Evolutionary conservation across 2,329 filamentous ascomycete genomes (phyloP).

Genomic region (Diatrype stigma): DNA sequence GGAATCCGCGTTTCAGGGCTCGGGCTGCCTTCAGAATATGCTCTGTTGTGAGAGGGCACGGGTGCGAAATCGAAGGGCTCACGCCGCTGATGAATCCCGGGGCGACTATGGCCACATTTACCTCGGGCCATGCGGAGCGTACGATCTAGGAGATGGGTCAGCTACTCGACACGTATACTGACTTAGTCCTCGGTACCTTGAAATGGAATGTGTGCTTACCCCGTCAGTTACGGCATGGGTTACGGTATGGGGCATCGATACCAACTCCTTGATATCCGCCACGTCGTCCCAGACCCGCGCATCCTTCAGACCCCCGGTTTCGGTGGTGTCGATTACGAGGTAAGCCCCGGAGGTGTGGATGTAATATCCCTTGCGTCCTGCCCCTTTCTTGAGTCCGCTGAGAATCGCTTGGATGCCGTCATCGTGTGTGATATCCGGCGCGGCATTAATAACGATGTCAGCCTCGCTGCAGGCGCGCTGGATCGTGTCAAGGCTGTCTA

Average conservation of each 20-base stretch:
- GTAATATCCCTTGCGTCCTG: slow-evolving; percentile 4
- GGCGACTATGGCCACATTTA: slow-evolving; percentile 16
- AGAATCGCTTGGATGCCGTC: slow-evolving; percentile 7
- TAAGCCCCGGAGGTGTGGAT: slow-evolving; percentile 16
- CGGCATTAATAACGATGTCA: slow-evolving; percentile 15
- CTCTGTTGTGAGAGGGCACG: slow-evolving; percentile 12
- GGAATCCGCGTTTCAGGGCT: slow-evolving; percentile 12
- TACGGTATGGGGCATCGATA: slow-evolving; percentile 5
- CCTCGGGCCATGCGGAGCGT: slow-evolving; percentile 3
- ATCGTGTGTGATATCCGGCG: slow-evolving; percentile 15
- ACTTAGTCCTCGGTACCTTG: too few species aligned
- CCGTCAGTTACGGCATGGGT: slow-evolving; percentile 16
- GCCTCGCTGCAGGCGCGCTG: slow-evolving; percentile 6
- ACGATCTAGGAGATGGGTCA: slow-evolving; percentile 3
- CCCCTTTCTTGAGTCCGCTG: background rate
- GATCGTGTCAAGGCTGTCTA: slow-evolving; percentile 2
- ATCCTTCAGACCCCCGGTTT: slow-evolving; percentile 5
- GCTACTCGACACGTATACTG: too few species aligned
- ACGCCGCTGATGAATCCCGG: slow-evolving; percentile 15
- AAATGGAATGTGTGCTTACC: background rate
- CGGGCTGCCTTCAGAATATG: slow-evolving; percentile 10
- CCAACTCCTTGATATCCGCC: slow-evolving; percentile 8
- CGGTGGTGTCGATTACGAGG: slow-evolving; percentile 11
- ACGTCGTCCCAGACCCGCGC: slow-evolving; percentile 16
- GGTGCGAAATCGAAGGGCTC: slow-evolving; percentile 12